A percentile compares a stretch with the other conserved stretches of the same genome.
Evolutionary conservation across 2,329 filamentous ascomycete species (phyloP).

Genomic region (Lachnellula subtilissima): DNA sequence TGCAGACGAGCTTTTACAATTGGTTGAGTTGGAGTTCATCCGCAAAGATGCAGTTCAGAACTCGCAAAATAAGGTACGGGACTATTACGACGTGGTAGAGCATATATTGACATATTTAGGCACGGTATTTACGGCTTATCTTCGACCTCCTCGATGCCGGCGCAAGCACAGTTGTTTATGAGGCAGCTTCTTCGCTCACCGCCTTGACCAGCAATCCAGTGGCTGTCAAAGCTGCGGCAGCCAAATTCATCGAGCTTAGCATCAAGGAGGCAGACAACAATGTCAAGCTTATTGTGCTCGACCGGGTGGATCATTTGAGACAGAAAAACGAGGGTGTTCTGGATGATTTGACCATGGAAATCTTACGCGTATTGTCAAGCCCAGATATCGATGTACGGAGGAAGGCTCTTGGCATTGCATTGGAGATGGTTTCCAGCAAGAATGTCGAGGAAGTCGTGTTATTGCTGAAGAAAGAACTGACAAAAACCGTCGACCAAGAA

Average conservation of each 20-base stretch:
- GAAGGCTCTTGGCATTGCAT: conserved; percentile 82
- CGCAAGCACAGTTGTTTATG: conserved; percentile 92
- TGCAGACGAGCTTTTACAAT: conserved; percentile 85
- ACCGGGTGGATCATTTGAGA: conserved; percentile 83
- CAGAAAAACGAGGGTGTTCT: conserved; percentile 86
- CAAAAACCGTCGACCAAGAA: conserved; percentile 96
- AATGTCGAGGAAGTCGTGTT: conserved; percentile 97
- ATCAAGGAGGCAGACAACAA: conserved; percentile 99
- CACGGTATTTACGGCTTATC: conserved; percentile 86
- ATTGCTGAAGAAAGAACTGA: conserved; percentile 92
- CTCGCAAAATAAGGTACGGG: conserved; percentile 78
- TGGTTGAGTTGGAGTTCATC: conserved; percentile 95
- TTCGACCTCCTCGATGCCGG: conserved; percentile 93
- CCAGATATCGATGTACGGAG: conserved; percentile 92
- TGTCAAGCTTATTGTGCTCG: conserved; percentile 95
- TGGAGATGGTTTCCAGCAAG: conserved; percentile 98
- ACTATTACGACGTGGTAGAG: neutral
- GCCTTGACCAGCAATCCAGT: conserved; percentile 94
- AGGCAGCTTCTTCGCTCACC: conserved; percentile 91
- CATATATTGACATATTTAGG: conserved; percentile 45
- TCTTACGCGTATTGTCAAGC: conserved; percentile 88
- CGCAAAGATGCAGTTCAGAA: conserved; percentile 96
- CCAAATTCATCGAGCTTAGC: conserved; percentile 93
- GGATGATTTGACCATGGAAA: conserved; percentile 95
- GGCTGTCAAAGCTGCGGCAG: conserved; percentile 91